Evolutionary conservation across 2,329 filamentous ascomycete species (phyloP).

Genomic region (Penicillium sp.): DNA sequence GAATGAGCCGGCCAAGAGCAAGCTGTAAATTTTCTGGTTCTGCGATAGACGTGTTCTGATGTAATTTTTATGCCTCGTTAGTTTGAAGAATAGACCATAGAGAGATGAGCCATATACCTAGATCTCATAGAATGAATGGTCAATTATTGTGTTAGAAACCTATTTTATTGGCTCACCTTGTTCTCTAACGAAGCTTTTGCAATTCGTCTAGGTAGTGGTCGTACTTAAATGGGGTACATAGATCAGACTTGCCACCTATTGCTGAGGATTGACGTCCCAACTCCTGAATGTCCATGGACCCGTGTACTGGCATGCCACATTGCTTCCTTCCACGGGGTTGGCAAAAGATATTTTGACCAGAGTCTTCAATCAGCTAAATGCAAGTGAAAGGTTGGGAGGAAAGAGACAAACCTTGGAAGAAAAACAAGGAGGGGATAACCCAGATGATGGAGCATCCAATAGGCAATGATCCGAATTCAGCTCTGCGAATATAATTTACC

Average conservation of each 20-base stretch:
- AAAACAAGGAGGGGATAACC: no score
- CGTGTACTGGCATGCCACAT: background rate
- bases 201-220: background rate
- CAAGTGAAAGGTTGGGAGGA: no score
- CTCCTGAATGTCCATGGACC: background rate
- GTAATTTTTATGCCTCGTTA: background rate
- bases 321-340: background rate
- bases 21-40: conserved; percentile 30
- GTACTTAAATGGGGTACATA: background rate
- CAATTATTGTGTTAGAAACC: background rate
- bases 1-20: conserved; percentile 45
- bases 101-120: conserved; percentile 4
- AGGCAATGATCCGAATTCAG: background rate
- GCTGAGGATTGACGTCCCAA: background rate
- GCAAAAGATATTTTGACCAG: background rate
- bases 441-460: background rate
- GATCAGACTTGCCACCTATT: background rate
- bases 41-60: conserved; percentile 9
- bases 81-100: conserved; percentile 3
- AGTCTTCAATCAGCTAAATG: background rate
- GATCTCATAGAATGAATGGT: conserved; percentile 7
- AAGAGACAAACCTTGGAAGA: background rate
- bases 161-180: background rate
- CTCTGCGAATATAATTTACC: background rate
- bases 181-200: background rate